Conservation (phyloP, 805 yeast species). For the Yarrowia osloensis region DNA sequence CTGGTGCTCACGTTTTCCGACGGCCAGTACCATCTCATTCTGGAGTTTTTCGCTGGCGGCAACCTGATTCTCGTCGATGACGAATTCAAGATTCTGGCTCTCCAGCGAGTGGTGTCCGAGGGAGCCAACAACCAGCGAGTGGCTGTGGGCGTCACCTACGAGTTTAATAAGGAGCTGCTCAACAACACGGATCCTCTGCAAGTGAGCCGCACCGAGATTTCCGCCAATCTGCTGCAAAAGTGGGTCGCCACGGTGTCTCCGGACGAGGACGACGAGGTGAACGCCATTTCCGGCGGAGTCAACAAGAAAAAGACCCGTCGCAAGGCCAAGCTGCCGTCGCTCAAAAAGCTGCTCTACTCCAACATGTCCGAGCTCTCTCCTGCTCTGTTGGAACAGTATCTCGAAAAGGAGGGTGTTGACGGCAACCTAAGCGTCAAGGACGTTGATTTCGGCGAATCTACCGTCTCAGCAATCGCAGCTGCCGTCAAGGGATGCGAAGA, state of each 20-base stretch:
- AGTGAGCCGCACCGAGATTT: slow-evolving; percentile 1
- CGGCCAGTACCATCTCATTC: slow-evolving; percentile 70
- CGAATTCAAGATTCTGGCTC: slow-evolving; percentile 62
- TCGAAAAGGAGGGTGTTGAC: slow-evolving; percentile 51
- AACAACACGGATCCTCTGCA: slow-evolving; percentile 11
- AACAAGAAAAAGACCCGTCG: slow-evolving; percentile 30
- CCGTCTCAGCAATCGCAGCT: slow-evolving; percentile 43
- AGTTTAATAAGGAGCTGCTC: slow-evolving; percentile 35
- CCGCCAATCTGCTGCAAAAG: not conserved
- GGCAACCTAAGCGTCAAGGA: slow-evolving; percentile 46
- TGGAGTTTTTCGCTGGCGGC: slow-evolving; percentile 96
- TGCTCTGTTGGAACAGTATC: slow-evolving; percentile 66
- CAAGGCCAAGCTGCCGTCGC: slow-evolving; percentile 45
- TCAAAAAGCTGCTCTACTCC: slow-evolving; percentile 69
- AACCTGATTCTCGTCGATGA: slow-evolving; percentile 78
- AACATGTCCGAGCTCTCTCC: slow-evolving; percentile 75
- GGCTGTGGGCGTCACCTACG: slow-evolving; percentile 74
- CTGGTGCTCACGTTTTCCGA: slow-evolving; percentile 82
- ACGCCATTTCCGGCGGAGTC: slow-evolving; percentile 16
- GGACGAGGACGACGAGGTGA: slow-evolving; percentile 19
- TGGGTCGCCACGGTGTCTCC: slow-evolving; percentile 7
- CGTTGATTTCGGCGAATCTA: slow-evolving; percentile 32
- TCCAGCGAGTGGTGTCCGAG: slow-evolving; percentile 78
- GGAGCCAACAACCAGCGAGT: slow-evolving; percentile 60
- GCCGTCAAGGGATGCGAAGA: slow-evolving; percentile 53